These are phyloP conservation scores for Coffea humblotiana DNA, from an alignment of 305 asterid species.

Conservation along the genomic window DNA sequence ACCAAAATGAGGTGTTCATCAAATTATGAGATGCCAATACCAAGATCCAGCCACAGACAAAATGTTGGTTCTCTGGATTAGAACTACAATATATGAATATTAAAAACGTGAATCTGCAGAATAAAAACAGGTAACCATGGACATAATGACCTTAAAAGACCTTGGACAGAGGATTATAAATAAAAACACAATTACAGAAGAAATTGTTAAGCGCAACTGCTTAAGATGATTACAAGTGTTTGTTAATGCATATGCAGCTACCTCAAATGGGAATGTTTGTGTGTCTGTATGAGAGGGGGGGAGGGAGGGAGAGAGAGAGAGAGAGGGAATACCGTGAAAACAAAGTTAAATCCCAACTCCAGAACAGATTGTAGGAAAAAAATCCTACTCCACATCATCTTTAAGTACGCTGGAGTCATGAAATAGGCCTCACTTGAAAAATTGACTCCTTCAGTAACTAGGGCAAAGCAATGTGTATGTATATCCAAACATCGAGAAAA, in stretches of 20 bases:
- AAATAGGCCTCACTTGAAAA: slow-evolving; percentile 27
- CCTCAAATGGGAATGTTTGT: background rate
- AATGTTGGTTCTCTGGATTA: background rate
- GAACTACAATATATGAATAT: background rate
- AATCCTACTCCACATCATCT: slow-evolving; percentile 32
- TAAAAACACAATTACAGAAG: background rate
- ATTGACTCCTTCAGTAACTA: slow-evolving; percentile 18
- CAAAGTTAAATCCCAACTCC: slow-evolving; percentile 30
- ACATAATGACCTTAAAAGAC: background rate
- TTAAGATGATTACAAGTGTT: background rate
- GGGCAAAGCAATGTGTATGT: slow-evolving; percentile 25
- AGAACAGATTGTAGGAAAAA: slow-evolving; percentile 21
- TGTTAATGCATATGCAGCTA: background rate
- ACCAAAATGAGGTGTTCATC: background rate
- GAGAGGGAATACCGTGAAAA: slow-evolving; percentile 22
- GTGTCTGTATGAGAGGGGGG: background rate
- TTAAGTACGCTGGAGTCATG: slow-evolving; percentile 27
- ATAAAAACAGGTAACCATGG: background rate
- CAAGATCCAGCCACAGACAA: background rate
- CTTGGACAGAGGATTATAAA: background rate
- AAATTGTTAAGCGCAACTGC: background rate
- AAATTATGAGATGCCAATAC: background rate
- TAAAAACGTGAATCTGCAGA: background rate
- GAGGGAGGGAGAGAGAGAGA: slow-evolving; percentile 6
- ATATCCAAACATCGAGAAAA: slow-evolving; percentile 22